These are phyloP conservation scores for Hypoxylon fuscum DNA, from an alignment of 495 filamentous ascomycete species.

Conservation along the genomic window DNA sequence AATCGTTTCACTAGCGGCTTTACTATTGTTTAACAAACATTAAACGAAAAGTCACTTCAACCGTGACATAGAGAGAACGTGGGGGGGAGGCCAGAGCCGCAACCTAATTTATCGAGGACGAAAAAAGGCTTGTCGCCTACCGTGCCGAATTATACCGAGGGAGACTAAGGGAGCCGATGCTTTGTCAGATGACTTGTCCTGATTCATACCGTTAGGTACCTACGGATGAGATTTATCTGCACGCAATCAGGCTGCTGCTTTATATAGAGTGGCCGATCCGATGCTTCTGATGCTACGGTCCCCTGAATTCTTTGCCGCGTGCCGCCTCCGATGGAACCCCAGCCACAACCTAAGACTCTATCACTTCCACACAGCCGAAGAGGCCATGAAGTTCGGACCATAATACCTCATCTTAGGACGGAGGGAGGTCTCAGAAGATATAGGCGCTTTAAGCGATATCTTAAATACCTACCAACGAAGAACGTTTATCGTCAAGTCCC, in stretches of 20 bases:
- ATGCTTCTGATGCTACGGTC: slow-evolving; percentile 17
- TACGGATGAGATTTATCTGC: slow-evolving; percentile 20
- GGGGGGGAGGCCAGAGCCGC: too few species aligned
- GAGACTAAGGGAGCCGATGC: too few species aligned
- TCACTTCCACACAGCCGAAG: slow-evolving; percentile 9
- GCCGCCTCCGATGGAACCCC: slow-evolving; percentile 11
- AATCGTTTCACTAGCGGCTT: too few species aligned
- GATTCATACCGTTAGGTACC: not conserved
- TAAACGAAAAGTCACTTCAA: too few species aligned
- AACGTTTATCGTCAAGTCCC: too few species aligned
- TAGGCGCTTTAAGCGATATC: too few species aligned
- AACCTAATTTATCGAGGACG: too few species aligned
- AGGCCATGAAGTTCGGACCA: not conserved
- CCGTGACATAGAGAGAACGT: too few species aligned
- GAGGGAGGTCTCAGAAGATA: too few species aligned
- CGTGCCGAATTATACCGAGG: not conserved
- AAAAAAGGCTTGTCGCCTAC: slow-evolving; percentile 5
- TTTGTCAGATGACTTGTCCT: slow-evolving; percentile 1
- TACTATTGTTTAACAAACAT: too few species aligned
- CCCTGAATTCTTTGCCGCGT: slow-evolving; percentile 13
- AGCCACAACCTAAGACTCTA: slow-evolving; percentile 7
- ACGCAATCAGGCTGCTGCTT: slow-evolving; percentile 1
- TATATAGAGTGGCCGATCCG: slow-evolving; percentile 19
- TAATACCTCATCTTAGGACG: slow-evolving; percentile 7
- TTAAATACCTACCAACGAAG: too few species aligned